Evolutionary conservation across 164 flowering plant species (phyloP).

Genomic region (Piper longum): DNA sequence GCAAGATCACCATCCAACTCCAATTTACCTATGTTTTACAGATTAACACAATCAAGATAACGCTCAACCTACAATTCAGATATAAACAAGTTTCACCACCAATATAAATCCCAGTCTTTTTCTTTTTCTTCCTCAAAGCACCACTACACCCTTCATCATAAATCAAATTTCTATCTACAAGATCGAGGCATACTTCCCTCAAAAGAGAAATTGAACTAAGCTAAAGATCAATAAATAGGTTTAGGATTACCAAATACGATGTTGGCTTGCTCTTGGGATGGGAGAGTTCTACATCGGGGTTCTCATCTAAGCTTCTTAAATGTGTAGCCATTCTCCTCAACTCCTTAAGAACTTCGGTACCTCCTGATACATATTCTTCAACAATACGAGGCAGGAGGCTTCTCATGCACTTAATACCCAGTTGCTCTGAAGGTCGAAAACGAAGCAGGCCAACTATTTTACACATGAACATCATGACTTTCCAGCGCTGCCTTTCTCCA

Average conservation of each 20-base stretch:
- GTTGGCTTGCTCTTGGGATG: slow-evolving; percentile 36
- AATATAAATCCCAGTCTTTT: neutral
- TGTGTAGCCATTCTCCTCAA: slow-evolving; percentile 46
- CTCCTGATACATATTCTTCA: slow-evolving; percentile 33
- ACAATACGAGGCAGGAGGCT: slow-evolving; percentile 35
- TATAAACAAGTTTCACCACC: neutral
- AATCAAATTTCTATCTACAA: neutral
- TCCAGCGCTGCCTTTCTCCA: slow-evolving; percentile 76
- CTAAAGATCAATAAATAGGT: neutral
- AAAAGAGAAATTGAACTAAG: neutral
- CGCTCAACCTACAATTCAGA: neutral
- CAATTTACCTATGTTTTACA: neutral
- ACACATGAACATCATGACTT: slow-evolving; percentile 58
- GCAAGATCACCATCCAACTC: slow-evolving; percentile 28
- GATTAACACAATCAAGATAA: neutral
- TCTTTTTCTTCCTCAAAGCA: neutral
- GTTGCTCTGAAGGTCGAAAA: slow-evolving; percentile 55
- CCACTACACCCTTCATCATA: neutral
- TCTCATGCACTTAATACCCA: slow-evolving; percentile 55
- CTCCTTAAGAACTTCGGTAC: slow-evolving; percentile 65
- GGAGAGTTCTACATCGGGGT: slow-evolving; percentile 51
- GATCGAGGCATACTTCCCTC: neutral
- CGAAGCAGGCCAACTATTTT: slow-evolving; percentile 45
- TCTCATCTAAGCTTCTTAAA: slow-evolving; percentile 38
- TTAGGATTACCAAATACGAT: slow-evolving; percentile 41